Evolutionary conservation across 1,139 yeast species (phyloP), one percentile per base, ranked within the genome.

Genomic region (Saccharomyces hybrid): DNA sequence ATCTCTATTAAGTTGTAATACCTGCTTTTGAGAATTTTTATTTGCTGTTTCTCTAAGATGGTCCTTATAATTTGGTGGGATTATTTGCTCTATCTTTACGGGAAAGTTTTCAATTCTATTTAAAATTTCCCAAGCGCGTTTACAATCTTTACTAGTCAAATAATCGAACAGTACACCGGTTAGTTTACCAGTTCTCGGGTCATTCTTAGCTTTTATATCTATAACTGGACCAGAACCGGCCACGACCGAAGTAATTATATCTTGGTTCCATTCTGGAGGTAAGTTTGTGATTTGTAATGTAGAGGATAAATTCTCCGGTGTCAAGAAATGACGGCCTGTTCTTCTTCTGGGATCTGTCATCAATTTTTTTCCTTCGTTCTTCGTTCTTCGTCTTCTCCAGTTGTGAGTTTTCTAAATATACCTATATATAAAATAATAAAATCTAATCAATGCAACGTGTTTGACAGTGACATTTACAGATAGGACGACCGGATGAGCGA

Each of bases 211-310:
- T 1, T 55, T 52, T 8, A 67, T 58, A 34, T 59, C 58, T 1
- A 65, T 55, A 19, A 68, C 64, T 4, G 65, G 65, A n/a, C 71
- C 71, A 5, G 70, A 67, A n/a, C 71, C 71, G 2, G 70, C 70
- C 29, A 67, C 52, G 6, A 67, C 63, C n/a, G 70, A 66, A 1
- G 68, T 58, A 3, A 66, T 56, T 1, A 63, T 64, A 41, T 62
- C 68, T 53, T 61, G 60, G 11, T 59, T 62, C 71, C 71, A 68
- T 29, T 61, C 62, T 7, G 56, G 51, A 2, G 70, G 70, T 32
- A 68, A 46, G 48, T 62, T 60, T 3, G 66, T 63, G 25, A 68
- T 53, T 46, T 62, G 66, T 26, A 68, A 60, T 2, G 69, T 57
- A 7, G 70, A 61, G 9, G 69, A 61, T 25, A 68, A 57, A 31